Evolutionary conservation across 2,329 filamentous ascomycete genomes (phyloP), one percentile per base, ranked within the genome.

Genomic region (Penicillium rolfsii): DNA sequence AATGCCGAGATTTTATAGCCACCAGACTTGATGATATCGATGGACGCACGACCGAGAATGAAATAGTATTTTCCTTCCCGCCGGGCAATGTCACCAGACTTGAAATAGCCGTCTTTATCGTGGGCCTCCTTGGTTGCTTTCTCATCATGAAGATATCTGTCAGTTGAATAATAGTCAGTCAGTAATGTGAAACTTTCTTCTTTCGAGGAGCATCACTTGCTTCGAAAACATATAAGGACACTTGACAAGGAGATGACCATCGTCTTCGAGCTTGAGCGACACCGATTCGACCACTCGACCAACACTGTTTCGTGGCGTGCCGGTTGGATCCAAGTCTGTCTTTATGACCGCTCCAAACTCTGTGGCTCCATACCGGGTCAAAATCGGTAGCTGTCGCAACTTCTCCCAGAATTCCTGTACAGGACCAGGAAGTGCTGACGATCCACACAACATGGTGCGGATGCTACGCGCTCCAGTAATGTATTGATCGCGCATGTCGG

Each of bases 1-100:
- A 84, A 71, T 3, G 83, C 82, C 0, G 80, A 83, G 45, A 85
- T 82, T 69, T 85, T 85, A 65, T 84, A 84, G 0, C 83, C 83
- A 5, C 83, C 82, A 1, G 80, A 81, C 62, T 85, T 85, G 67
- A 86, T 84, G 30, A 85, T 80, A 61, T 84, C 83, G 14, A 83
- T 75, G 4, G 80, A 82, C 8, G 80, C 81, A n/a, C 83, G 78
- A 2, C 83, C 83, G 45, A 83, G 73, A 36, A 85, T 84, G 46
- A 75, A 84, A 64, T 83, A 84, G 59, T 57, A 80, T 33, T 74
- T 75, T 76, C 64, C 65, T 36, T 75, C 69, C n/a, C 65, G 65
- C 9, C 69, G 65, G 19, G 74, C 76, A 40, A 78, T 73, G 55
- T 82, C 80, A 3, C 80, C 79, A 0, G 79, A 81, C 52, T 74